Evolutionary conservation across 306 rosid species (phyloP), one percentile per base, ranked within the genome.

Genomic region (Trichosanthes cucumerina): DNA sequence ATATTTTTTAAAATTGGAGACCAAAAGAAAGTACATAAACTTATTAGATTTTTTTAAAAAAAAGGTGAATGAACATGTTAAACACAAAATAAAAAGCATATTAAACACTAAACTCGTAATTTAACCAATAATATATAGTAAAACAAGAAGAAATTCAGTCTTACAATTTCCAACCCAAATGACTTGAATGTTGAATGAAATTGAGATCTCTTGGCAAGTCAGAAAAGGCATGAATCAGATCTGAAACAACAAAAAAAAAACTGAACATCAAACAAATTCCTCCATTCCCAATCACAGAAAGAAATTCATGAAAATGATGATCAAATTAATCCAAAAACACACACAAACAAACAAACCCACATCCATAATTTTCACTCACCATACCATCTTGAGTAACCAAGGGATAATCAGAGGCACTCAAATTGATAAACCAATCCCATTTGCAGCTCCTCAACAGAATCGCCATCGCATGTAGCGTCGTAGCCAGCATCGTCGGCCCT

Each of bases 371-470:
- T 21, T 24, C 91, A 91, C 98, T 93, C 97, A 93, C 98, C 96
- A 83, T 93, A 93, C 98, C 98, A 90, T 94, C 97, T 94, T 94
- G 98, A 83, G 98, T 89, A 39, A 90, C 82, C 24, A 94, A 59
- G 10, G 98, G 98, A 79, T 94, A 94, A 70, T 94, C 98, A 79
- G 97, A 90, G 31, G 98, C 98, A 77, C 98, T 94, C 50, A 94
- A 96, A 85, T 93, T 93, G 79, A 94, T 87, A 69, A 94, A 94
- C 98, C 98, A 94, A 57, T 94, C 96, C 98, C 97, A 94, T 1
- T 77, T 80, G 72, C 88, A 88, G 6, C 78, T 83, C 88, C 88
- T 89, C 47, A 90, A 76, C 58, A 94, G 94, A 18, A 92, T 80
- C 39, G 98, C 87, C 91, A 94, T 81, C 9, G 89, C 94, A 81